Conservation (phyloP, 139 green algal species). For the Tetratostichococcus sp. region DNA sequence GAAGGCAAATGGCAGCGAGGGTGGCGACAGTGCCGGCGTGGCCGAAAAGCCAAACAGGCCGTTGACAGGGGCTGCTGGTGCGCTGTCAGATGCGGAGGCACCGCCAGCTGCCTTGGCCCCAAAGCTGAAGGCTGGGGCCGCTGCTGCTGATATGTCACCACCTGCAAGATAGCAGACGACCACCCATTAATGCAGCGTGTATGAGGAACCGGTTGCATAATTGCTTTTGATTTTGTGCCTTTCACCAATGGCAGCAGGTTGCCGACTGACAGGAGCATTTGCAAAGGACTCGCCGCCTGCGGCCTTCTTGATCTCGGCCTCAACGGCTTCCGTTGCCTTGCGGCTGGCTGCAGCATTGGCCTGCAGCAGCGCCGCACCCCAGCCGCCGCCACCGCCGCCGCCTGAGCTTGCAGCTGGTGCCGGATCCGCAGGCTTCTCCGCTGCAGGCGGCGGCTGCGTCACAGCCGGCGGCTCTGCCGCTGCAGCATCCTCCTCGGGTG, state of each 20-base stretch:
- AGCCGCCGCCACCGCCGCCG: neutral
- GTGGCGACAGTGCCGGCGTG: neutral
- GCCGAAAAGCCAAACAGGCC: neutral
- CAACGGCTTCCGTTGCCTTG: too few species aligned
- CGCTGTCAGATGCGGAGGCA: too few species aligned
- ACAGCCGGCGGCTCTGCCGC: too few species aligned
- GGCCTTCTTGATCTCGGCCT: neutral
- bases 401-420: neutral
- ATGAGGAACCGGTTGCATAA: too few species aligned
- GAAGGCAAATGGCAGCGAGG: neutral
- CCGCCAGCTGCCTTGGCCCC: neutral
- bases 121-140: neutral
- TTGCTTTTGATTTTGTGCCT: too few species aligned
- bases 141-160: neutral
- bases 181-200: too few species aligned
- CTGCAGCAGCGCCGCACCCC: slow-evolving; percentile 4
- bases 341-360: neutral
- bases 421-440: neutral
- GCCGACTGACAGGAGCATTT: too few species aligned
- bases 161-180: too few species aligned
- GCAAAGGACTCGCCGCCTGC: neutral
- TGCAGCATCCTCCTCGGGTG: neutral
- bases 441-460: neutral
- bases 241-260: too few species aligned
- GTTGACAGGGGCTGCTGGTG: too few species aligned